Base-by-base conservation (phyloP, 2,329 filamentous ascomycete species). In the Fusarium guadeloupense region DNA sequence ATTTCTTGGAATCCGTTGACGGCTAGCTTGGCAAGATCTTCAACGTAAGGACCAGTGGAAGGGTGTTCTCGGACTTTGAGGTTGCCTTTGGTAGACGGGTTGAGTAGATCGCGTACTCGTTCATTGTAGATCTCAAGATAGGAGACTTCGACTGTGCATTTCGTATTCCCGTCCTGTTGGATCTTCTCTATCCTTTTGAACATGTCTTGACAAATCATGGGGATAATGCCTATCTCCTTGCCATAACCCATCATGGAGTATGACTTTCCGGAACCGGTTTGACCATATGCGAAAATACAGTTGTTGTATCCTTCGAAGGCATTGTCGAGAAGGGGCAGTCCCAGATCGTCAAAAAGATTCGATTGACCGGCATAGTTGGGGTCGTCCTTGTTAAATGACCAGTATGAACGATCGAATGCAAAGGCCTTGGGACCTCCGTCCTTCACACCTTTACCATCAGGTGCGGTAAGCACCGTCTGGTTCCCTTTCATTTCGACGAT, bases 191-290 rank as follows among this genome's bases (percentile, higher is more conserved):
- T 99, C 63, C 94, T 85, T 72, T 89, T 86, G 75, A 99, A 99
- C 93, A 99, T 98, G 71, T 97, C 90, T 79, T 95, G 91, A 76
- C 95, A 99, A 79, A 99, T 99, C 71, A 88, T 91, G 39, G 96
- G 95, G 61, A 98, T 98, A 63, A 99, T 95, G 75, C 95, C 95
- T 54, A 93, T 86, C 72, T 99, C 94, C 71, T 94, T 90, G 48
- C 95, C 95, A 78, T 98, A 99, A 42, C 95, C 95, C 95, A 99
- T 99, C 94, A 99, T 99, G 26, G 93, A 97, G 77, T 99, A 99
- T 14, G 93, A 97, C 80, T 99, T 99, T 77, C 95, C 95, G 1
- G 95, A 98, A 67, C 95, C 95, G 3, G 95, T 99, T 80, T 99
- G 95, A 16, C 95, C 95, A 74, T 99, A 99, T 13, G 95, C 95